Percentiles rank a stretch among this genome's conserved stretches.
Evolutionary conservation across 2,329 filamentous ascomycete genomes (phyloP).

Genomic region (Venturiaceae sp.): DNA sequence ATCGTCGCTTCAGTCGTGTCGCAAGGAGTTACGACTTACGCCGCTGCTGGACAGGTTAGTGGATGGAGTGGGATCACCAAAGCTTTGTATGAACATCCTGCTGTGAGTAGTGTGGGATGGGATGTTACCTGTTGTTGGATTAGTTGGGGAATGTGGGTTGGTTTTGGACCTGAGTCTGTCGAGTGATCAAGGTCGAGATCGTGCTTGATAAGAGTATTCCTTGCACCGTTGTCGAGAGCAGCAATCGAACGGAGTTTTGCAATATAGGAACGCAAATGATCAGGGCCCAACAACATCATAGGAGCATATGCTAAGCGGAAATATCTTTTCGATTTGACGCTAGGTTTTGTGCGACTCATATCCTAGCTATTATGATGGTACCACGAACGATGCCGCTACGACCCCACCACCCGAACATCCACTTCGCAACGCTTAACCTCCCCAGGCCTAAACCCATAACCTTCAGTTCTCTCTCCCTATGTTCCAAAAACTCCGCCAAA

Average conservation of each 20-base stretch:
- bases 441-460: slow-evolving; percentile 28
- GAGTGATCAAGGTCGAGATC: too few species aligned
- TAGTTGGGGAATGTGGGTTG: slow-evolving; percentile 12
- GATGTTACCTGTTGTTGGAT: slow-evolving; percentile 26
- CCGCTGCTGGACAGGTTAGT: neutral
- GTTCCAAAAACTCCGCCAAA: slow-evolving; percentile 33
- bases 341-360: too few species aligned
- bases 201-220: too few species aligned
- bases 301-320: too few species aligned
- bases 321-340: too few species aligned
- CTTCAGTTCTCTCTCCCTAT: slow-evolving; percentile 24
- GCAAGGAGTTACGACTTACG: neutral
- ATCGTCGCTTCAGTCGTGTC: neutral
- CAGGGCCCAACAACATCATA: too few species aligned
- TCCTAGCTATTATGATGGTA: slow-evolving; percentile 28
- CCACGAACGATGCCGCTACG: slow-evolving; percentile 26
- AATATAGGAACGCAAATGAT: too few species aligned
- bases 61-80: neutral
- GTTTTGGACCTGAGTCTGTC: neutral
- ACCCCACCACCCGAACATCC: slow-evolving; percentile 34
- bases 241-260: too few species aligned
- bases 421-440: slow-evolving; percentile 21
- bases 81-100: slow-evolving; percentile 22
- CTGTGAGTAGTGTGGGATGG: slow-evolving; percentile 23
- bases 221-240: too few species aligned